Evolutionary conservation across 2,329 filamentous ascomycete species (phyloP).

Genomic region (Simplicillium sp.): DNA sequence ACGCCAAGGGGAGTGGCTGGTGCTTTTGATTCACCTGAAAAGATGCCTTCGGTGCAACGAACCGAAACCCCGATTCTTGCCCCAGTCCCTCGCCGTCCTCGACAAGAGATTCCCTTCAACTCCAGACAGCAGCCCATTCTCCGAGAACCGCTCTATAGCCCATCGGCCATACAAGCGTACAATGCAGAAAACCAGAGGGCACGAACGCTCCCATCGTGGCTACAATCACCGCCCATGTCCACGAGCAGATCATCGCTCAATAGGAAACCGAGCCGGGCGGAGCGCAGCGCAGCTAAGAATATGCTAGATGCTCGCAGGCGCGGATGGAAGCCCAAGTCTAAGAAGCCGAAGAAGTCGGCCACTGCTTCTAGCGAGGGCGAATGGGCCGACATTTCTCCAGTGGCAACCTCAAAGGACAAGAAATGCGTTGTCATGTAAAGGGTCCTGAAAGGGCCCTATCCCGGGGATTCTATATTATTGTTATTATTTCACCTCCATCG

Average conservation of each 20-base stretch:
- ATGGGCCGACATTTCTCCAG: slow-evolving; percentile 42
- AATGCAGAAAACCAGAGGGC: slow-evolving; percentile 1
- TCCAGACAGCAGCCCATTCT: not conserved
- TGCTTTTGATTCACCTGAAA: slow-evolving; percentile 36
- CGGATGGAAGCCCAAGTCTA: slow-evolving; percentile 40
- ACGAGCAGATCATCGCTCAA: slow-evolving; percentile 27
- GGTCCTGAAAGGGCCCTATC: not conserved
- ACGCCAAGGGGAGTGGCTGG: slow-evolving; percentile 46
- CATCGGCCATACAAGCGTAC: slow-evolving; percentile 6
- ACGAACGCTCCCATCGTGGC: slow-evolving; percentile 20
- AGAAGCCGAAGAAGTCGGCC: slow-evolving; percentile 28
- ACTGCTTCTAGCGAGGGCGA: slow-evolving; percentile 21
- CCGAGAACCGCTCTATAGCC: not conserved
- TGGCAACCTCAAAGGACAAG: slow-evolving; percentile 20
- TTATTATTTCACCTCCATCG: too few relatives aligned
- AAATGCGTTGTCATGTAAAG: slow-evolving; percentile 45
- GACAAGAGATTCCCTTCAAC: slow-evolving; percentile 13
- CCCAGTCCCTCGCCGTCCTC: slow-evolving; percentile 42
- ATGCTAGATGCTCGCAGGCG: slow-evolving; percentile 49
- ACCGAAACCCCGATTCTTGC: slow-evolving; percentile 39
- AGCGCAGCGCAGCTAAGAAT: slow-evolving; percentile 52
- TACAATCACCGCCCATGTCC: slow-evolving; percentile 23
- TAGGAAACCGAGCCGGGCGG: slow-evolving; percentile 44
- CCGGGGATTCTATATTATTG: slow-evolving; percentile 2
- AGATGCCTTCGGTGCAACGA: slow-evolving; percentile 19